Percentiles rank a stretch among this genome's conserved stretches.
phyloP scores from a whole-genome alignment of 2,329 filamentous ascomycete species.

The Nectriaceae sp. region DNA sequence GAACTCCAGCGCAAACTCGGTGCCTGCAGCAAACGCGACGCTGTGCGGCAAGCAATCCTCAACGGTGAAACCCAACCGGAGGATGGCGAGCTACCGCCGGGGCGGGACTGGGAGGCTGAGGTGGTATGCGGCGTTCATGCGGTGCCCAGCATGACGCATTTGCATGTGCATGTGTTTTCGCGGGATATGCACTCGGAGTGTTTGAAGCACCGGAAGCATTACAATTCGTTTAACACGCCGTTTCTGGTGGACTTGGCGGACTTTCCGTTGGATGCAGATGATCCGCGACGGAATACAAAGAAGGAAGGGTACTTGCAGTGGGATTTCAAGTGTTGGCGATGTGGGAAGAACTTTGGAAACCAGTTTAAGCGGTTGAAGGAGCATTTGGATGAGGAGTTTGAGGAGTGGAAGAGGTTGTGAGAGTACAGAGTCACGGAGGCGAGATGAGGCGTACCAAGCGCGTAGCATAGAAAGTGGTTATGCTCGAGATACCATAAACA shows the following conservation, averaged over 20 bases:
- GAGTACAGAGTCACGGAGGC: too few relatives aligned
- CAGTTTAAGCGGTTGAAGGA: slow-evolving; percentile 72
- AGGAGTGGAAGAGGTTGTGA: slow-evolving; percentile 70
- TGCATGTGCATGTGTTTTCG: slow-evolving; percentile 88
- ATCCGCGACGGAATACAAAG: slow-evolving; percentile 60
- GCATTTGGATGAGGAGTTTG: slow-evolving; percentile 76
- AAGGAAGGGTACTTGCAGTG: slow-evolving; percentile 60
- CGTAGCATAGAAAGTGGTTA: neutral
- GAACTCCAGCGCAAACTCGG: slow-evolving; percentile 75
- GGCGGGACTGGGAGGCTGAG: slow-evolving; percentile 77
- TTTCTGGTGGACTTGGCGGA: slow-evolving; percentile 81
- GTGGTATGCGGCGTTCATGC: slow-evolving; percentile 82
- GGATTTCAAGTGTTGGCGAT: slow-evolving; percentile 84
- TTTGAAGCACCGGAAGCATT: slow-evolving; percentile 82
- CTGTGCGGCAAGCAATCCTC: slow-evolving; percentile 66
- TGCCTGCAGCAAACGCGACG: slow-evolving; percentile 62
- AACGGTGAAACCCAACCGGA: slow-evolving; percentile 48
- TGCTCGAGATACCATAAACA: neutral
- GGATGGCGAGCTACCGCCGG: slow-evolving; percentile 57
- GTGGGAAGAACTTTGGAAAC: slow-evolving; percentile 71
- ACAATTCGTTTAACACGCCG: slow-evolving; percentile 84
- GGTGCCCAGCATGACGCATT: slow-evolving; percentile 85
- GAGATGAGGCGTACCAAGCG: too few relatives aligned
- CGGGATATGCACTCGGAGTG: slow-evolving; percentile 73
- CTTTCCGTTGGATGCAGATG: slow-evolving; percentile 72